Evolutionary conservation across 257 asterid genomes (phyloP).

Genomic region (Scutellaria barbata): DNA sequence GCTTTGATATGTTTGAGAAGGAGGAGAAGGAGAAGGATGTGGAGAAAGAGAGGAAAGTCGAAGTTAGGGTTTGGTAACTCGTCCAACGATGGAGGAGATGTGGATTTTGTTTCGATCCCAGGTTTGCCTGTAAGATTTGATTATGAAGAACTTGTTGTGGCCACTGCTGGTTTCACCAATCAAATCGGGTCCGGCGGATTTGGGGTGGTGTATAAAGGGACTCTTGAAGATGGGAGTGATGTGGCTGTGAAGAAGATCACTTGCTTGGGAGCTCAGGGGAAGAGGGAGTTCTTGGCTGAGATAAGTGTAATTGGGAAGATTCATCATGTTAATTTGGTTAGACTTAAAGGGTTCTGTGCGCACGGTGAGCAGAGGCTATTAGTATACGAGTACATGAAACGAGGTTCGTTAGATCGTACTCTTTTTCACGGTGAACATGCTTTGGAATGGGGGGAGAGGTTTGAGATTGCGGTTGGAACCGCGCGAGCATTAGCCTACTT

Average conservation of each 20-base stretch:
- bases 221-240: conserved; percentile 53
- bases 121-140: conserved; percentile 71
- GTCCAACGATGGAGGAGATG: conserved; percentile 42
- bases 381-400: conserved; percentile 82
- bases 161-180: conserved; percentile 59
- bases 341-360: conserved; percentile 68
- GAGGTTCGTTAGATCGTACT: conserved; percentile 73
- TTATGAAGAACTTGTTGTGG: conserved; percentile 53
- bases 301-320: conserved; percentile 76
- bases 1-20: conserved; percentile 43
- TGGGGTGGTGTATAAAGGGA: conserved; percentile 78
- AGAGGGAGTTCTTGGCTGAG: conserved; percentile 71
- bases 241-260: conserved; percentile 88
- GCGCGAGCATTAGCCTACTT: conserved; percentile 83
- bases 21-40: conserved; percentile 37
- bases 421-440: conserved; percentile 58
- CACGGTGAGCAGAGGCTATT: conserved; percentile 57
- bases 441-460: conserved; percentile 69
- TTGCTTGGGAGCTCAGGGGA: conserved; percentile 65
- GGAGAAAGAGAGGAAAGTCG: conserved; percentile 12
- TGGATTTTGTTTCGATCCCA: conserved; percentile 53
- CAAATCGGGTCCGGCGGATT: conserved; percentile 86
- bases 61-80: conserved; percentile 36
- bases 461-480: conserved; percentile 75
- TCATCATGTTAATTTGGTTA: conserved; percentile 79